Evolutionary conservation across 2,329 filamentous ascomycete species (phyloP).

Genomic region (Diplodia corticola): DNA sequence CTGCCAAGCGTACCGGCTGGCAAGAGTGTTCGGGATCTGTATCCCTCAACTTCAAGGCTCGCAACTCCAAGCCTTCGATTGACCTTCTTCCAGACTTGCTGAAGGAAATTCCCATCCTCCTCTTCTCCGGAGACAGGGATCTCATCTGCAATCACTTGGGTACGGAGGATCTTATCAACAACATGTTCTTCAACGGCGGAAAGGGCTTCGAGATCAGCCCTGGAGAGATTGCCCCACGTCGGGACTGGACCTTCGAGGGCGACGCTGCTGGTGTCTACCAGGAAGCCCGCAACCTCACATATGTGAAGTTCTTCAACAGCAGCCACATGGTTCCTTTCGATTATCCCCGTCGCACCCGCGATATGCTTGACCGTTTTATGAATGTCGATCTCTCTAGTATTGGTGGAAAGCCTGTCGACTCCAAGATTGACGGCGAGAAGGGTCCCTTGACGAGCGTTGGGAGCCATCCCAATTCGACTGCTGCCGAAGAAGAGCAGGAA

Average conservation of each 20-base stretch:
- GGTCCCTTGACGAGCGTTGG: constrained; percentile 75
- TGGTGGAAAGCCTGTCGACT: constrained; percentile 76
- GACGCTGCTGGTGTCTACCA: constrained; percentile 90
- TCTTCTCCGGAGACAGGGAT: constrained; percentile 93
- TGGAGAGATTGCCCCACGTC: constrained; percentile 87
- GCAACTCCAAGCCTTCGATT: constrained; percentile 71
- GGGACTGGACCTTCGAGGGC: constrained; percentile 91
- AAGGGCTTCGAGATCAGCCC: constrained; percentile 87
- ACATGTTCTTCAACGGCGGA: constrained; percentile 87
- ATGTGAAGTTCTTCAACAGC: constrained; percentile 91
- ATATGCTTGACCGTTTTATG: constrained; percentile 98
- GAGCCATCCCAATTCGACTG: constrained; percentile 68
- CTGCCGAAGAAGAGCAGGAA: constrained; percentile 65
- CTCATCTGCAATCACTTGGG: constrained; percentile 97
- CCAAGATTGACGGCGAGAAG: constrained; percentile 81
- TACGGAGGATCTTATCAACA: constrained; percentile 86
- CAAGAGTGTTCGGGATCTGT: constrained; percentile 84
- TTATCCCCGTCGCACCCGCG: constrained; percentile 77
- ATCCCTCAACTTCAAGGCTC: constrained; percentile 66
- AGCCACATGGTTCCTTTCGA: constrained; percentile 99
- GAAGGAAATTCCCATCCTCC: constrained; percentile 71
- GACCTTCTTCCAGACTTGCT: constrained; percentile 76
- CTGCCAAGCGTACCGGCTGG: constrained; percentile 85
- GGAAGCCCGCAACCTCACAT: constrained; percentile 90
- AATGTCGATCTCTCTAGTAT: constrained; percentile 87